A percentile compares a stretch with the other conserved stretches of the same genome.
Conservation (phyloP, 768 basidiomycete genomes). For the Rhizopogon vulgaris region DNA sequence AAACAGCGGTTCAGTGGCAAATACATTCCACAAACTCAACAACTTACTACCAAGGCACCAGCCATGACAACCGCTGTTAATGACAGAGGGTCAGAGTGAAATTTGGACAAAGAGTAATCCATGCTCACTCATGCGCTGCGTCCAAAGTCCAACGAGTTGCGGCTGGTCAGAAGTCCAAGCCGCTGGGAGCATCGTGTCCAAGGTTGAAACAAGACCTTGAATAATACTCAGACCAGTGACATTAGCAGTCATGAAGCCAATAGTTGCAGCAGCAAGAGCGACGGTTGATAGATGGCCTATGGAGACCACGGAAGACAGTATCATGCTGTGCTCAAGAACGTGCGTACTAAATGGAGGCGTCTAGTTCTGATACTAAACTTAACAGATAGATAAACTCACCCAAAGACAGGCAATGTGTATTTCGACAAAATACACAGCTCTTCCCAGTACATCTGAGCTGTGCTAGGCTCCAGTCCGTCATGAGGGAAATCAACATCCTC, state of each 20-base stretch:
- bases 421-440: slow-evolving; percentile 52
- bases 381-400: slow-evolving; percentile 36
- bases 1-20: background rate
- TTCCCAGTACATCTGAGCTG: slow-evolving; percentile 38
- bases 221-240: slow-evolving; percentile 57
- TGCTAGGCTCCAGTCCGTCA: slow-evolving; percentile 21
- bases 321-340: slow-evolving; percentile 80
- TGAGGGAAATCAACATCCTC: slow-evolving; percentile 29
- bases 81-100: background rate
- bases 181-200: slow-evolving; percentile 90
- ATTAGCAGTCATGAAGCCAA: slow-evolving; percentile 71
- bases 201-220: slow-evolving; percentile 75
- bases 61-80: slow-evolving; percentile 51
- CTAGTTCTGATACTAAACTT: background rate
- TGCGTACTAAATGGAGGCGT: slow-evolving; percentile 48
- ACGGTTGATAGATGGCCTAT: slow-evolving; percentile 89
- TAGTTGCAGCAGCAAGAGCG: slow-evolving; percentile 77
- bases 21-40: background rate
- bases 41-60: slow-evolving; percentile 51
- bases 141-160: slow-evolving; percentile 82
- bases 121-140: slow-evolving; percentile 76
- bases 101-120: background rate
- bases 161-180: slow-evolving; percentile 92
- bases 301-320: slow-evolving; percentile 80
- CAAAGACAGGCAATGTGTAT: slow-evolving; percentile 71